A percentile compares a stretch with the other conserved stretches of the same genome.
phyloP scores from a whole-genome alignment of 129 eudicot species.

The Lactuca saligna region DNA sequence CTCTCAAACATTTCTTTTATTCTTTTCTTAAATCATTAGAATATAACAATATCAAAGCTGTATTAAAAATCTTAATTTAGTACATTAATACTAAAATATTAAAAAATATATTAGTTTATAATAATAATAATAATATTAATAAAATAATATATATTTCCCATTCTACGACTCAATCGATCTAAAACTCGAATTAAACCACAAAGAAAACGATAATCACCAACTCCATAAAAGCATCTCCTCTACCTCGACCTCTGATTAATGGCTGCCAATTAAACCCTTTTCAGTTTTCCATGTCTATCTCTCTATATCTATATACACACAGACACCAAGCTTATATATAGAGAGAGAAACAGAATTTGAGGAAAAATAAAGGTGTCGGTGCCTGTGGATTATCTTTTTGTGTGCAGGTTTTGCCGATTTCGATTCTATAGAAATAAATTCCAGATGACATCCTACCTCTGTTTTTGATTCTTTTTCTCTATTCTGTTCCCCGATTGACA shows the following conservation, averaged over 20 bases:
- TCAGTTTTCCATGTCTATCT: not conserved
- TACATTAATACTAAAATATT: no score
- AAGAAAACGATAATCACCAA: slow-evolving; percentile 1
- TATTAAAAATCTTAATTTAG: no score
- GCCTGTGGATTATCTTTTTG: slow-evolving; percentile 38
- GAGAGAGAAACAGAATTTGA: slow-evolving; percentile 13
- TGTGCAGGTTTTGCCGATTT: slow-evolving; percentile 14
- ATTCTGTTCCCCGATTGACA: not conserved
- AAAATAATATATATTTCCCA: no score
- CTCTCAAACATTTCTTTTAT: no score
- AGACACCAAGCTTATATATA: slow-evolving; percentile 23
- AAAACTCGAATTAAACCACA: slow-evolving; percentile 5
- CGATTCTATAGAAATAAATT: slow-evolving; percentile 24
- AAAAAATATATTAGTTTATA: no score
- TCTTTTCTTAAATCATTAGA: no score
- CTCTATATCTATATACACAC: not conserved
- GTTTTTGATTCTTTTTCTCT: not conserved
- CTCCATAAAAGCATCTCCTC: slow-evolving; percentile 13
- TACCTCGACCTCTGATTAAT: slow-evolving; percentile 7
- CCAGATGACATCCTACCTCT: slow-evolving; percentile 17
- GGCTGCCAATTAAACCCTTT: slow-evolving; percentile 26
- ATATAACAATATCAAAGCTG: no score
- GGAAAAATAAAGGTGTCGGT: slow-evolving; percentile 37
- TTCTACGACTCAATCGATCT: not conserved
- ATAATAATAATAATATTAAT: no score